Evolutionary conservation across 2,329 filamentous ascomycete species (phyloP).

Genomic region (Parafenestella ontariensis): DNA sequence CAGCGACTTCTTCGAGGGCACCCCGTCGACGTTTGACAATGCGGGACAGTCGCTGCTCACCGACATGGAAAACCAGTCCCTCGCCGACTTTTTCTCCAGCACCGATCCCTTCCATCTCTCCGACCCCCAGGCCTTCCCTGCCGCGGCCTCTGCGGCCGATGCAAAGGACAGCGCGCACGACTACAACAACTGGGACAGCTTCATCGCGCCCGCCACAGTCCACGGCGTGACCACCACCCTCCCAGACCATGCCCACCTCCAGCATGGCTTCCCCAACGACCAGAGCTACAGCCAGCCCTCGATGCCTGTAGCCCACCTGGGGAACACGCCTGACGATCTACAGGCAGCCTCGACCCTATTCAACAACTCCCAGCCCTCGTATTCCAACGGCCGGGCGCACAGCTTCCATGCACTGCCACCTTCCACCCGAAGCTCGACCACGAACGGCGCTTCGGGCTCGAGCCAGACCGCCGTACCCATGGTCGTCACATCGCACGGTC

Average conservation of each 20-base stretch:
- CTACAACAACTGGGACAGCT: slow-evolving; percentile 37
- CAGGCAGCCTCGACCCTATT: slow-evolving; percentile 44
- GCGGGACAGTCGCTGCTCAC: slow-evolving; percentile 39
- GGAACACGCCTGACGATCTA: slow-evolving; percentile 39
- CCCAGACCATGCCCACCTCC: slow-evolving; percentile 41
- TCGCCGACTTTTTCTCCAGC: slow-evolving; percentile 44
- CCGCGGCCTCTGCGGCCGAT: slow-evolving; percentile 20
- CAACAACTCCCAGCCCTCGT: slow-evolving; percentile 37
- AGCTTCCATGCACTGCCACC: slow-evolving; percentile 27
- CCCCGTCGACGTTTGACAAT: slow-evolving; percentile 21
- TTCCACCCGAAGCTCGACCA: slow-evolving; percentile 1
- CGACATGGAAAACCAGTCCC: slow-evolving; percentile 38
- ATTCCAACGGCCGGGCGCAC: slow-evolving; percentile 26
- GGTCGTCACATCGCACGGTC: slow-evolving; percentile 32
- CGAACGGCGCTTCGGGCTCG: slow-evolving; percentile 9
- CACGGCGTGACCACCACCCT: slow-evolving; percentile 46
- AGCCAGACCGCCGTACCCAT: slow-evolving; percentile 19
- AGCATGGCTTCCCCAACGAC: slow-evolving; percentile 35
- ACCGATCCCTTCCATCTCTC: slow-evolving; percentile 36
- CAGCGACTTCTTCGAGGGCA: slow-evolving; percentile 29
- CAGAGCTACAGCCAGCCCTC: slow-evolving; percentile 20
- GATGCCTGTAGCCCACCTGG: slow-evolving; percentile 22
- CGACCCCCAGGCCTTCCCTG: slow-evolving; percentile 21
- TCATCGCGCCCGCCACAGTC: slow-evolving; percentile 40
- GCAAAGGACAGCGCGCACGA: slow-evolving; percentile 31